Evolutionary conservation across 2,329 filamentous ascomycete species (phyloP), one percentile per base, ranked within the genome.

Genomic region (Drechslera avenae): DNA sequence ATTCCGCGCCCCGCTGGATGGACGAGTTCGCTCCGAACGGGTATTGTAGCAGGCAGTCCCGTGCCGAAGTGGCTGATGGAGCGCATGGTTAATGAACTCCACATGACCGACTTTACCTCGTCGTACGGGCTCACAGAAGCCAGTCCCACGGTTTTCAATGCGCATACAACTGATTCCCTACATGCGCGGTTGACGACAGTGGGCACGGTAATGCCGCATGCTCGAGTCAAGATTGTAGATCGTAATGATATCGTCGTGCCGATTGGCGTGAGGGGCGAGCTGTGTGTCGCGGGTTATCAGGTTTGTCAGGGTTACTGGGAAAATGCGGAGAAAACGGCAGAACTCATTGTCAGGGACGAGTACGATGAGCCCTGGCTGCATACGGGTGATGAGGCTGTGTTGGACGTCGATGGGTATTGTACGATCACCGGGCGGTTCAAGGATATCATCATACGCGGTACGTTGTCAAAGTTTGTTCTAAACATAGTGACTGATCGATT

Each of bases 131-230:
- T 93, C 36, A 93, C 90, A 0, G 89, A 93, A 75, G 87, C 89
- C 1, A 88, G 84, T 2, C 89, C 89, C 0, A 91, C 88, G 0
- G 89, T 88, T 73, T 92, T 92, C 78, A 92, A 91, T 62, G 87
- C 89, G 9, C 87, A 88, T 64, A 89, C 86, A 0, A 84, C 87
- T 51, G 89, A 92, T 69, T 81, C 84, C 1, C 82, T 91, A 41
- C 78, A 85, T 56, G 80, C 79, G 32, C 81, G 88, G 31, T 77
- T 92, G 19, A 84, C 82, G 2, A 91, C 88, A 0, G 90, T 92
- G 0, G 89, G 89, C 2, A 88, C 85, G 13, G 76, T 92, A 37
- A 84, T 93, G 77, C 89, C 89, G 3, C 88, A 93, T 64, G 75
- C 74, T 14, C 81, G 83, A 32, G 89, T 89, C 42, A 95, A 94